Evolutionary conservation across 192 early-diverging fungal genomes (phyloP).

Genomic region (Coemansia sp.): DNA sequence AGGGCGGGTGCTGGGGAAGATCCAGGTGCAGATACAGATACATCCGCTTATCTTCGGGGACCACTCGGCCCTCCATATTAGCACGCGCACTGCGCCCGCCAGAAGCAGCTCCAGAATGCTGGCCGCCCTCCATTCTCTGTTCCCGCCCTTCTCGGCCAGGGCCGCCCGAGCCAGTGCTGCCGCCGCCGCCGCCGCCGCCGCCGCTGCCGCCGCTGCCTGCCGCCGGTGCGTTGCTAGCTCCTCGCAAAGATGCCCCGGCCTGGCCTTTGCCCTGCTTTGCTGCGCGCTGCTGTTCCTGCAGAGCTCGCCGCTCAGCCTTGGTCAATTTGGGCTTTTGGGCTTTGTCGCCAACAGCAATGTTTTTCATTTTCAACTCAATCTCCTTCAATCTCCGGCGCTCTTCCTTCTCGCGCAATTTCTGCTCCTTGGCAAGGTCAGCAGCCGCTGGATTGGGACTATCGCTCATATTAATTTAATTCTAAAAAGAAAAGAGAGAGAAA

Average conservation of each 20-base stretch:
- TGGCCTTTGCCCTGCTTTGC: conserved; percentile 58
- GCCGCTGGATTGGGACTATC: conserved; percentile 8
- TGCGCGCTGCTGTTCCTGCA: conserved; percentile 81
- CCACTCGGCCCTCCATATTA: conserved; percentile 33
- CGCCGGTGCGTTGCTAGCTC: conserved; percentile 6
- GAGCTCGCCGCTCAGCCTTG: conserved; percentile 83
- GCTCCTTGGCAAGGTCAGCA: conserved; percentile 14
- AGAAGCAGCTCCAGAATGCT: background rate
- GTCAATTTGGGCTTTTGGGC: conserved; percentile 67
- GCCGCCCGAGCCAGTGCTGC: background rate
- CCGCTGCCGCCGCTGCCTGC: conserved; percentile 10
- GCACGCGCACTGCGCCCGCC: conserved; percentile 3
- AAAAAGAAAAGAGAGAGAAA: too few species aligned
- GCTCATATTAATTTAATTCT: conserved; percentile 10
- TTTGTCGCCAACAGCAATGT: conserved; percentile 20
- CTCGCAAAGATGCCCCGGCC: conserved; percentile 13
- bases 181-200: conserved; percentile 7
- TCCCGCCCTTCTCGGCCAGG: background rate
- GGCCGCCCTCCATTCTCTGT: conserved; percentile 6
- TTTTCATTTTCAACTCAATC: conserved; percentile 31
- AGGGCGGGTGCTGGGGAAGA: conserved; percentile 42
- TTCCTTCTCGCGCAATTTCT: conserved; percentile 29
- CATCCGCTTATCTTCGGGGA: conserved; percentile 48
- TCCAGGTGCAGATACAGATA: conserved; percentile 47
- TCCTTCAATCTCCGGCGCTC: conserved; percentile 38